Evolutionary conservation across 2,329 filamentous ascomycete genomes (phyloP), one percentile per base, ranked within the genome.

Genomic region (Aspergillus ochraceus): DNA sequence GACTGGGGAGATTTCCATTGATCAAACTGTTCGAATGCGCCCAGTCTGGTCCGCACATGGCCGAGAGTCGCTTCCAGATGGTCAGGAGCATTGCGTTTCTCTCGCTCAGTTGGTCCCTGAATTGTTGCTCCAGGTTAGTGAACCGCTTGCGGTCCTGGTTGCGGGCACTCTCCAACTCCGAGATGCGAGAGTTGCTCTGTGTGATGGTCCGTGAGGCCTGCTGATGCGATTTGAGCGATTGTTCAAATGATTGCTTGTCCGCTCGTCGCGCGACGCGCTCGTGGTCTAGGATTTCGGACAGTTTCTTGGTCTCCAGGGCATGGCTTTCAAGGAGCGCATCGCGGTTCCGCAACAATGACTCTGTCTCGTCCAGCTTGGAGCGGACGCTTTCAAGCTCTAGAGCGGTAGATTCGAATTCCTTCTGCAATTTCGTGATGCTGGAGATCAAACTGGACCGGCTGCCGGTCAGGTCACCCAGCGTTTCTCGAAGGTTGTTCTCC

Each of bases 11-110:
- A 60, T 94, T 90, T 20, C 92, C 91, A 69, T 95, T 94, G 71
- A 98, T 90, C 24, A 97, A 86, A 58, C 89, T 90, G 75, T 98
- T 93, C 69, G 89, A 88, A 74, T 97, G 90, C 4, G 90, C 87
- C 94, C 95, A 99, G 71, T 98, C 95, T 0, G 87, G 85, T 11
- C 95, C 95, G 69, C 95, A 98, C 49, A 98, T 83, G 0, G 86
- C 84, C 3, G 91, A 93, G 9, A 99, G 83, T 50, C 90, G 86
- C 64, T 94, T 94, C 95, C 95, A 99, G 5, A 98, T 80, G n/a
- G 87, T 84, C 22, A 97, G 85, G 19, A 98, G 83, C 55, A 99
- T 81, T 61, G 91, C 90, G 77, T 98, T 97, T 57, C 95, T 88
- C 77, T 98, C 95, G 49, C 84, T 85, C 45, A 98, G 84, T 77